Evolutionary conservation across 2,329 filamentous ascomycete genomes (phyloP).

Genomic region (Aureobasidium sp.): DNA sequence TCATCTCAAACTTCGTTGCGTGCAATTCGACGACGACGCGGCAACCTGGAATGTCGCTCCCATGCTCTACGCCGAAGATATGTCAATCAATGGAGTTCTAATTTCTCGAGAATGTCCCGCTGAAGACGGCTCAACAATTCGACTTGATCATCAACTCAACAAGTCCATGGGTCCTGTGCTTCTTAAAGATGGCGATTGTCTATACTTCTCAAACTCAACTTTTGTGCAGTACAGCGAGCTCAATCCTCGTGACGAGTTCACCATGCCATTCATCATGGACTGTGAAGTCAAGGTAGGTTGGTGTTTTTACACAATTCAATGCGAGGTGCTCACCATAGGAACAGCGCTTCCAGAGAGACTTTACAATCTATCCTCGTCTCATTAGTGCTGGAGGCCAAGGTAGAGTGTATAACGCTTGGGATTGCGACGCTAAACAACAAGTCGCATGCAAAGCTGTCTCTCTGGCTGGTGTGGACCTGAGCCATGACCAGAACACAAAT

Average conservation of each 20-base stretch:
- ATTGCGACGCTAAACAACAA: conserved; percentile 50
- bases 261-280: conserved; percentile 1
- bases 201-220: conserved; percentile 29
- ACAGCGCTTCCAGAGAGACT: conserved; percentile 42
- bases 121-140: background rate
- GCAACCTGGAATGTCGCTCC: conserved; percentile 32
- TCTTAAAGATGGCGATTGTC: conserved; percentile 37
- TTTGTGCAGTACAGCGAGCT: conserved; percentile 1
- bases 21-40: conserved; percentile 37
- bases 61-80: conserved; percentile 41
- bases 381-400: conserved; percentile 51
- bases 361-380: conserved; percentile 42
- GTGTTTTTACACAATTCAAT: background rate
- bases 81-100: conserved; percentile 39
- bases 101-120: conserved; percentile 28
- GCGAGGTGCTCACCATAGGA: background rate
- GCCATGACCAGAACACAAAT: background rate
- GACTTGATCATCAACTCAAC: conserved; percentile 19
- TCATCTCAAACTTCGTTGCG: conserved; percentile 41
- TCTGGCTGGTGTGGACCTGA: conserved; percentile 27
- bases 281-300: conserved; percentile 16
- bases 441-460: conserved; percentile 63
- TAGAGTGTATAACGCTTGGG: conserved; percentile 48
- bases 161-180: conserved; percentile 33
- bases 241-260: background rate